Base-by-base conservation (phyloP, 192 early-diverging fungal species). In the Backusella sp. region DNA sequence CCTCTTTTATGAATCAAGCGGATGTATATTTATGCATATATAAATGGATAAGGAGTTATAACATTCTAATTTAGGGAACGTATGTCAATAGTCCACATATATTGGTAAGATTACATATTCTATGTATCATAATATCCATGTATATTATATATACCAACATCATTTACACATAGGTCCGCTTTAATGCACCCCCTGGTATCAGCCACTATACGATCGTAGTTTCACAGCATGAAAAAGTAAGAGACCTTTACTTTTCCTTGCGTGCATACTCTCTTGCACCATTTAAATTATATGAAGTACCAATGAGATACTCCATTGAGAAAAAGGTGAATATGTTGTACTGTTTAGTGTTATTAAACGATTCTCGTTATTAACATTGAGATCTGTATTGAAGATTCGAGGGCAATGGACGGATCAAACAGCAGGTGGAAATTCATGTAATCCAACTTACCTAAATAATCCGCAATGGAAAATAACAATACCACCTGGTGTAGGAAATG, bases 41-140 rank as follows among this genome's bases (percentile, higher is more conserved):
- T 44, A 14, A 14, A 44, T 44, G 12, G 6, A 62, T 4, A 62
- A 26, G 23, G 56, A 62, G 12, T 35, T 30, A 23, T 7, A 12
- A 19, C 17, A 62, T 65, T 34, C 28, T 90, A 53, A 78, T 88
- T 71, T 86, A 92, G 73, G 95, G 94, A 42, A 91, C 89, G 34
- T 96, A 95, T 80, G 90, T 96, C 37, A 98, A 98, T 80, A 94
- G 88, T 66, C 93, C 90, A n/a, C 93, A 96, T 78, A 89, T 92
- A 68, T 81, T 94, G 75, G 89, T 91, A 75, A 84, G 84, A 70
- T 77, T 11, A 52, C 34, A 75, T 9, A 70, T 79, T 65, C 56
- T 15, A 12, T 15, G 15, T 56, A 28, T 34, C 52, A 21, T 52
- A 32, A 5, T 14, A 7, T 8, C 42, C 26, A 26, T 39, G 28